Evolutionary conservation across 805 yeast species (phyloP).

Genomic region (Lipomyces kockii): DNA sequence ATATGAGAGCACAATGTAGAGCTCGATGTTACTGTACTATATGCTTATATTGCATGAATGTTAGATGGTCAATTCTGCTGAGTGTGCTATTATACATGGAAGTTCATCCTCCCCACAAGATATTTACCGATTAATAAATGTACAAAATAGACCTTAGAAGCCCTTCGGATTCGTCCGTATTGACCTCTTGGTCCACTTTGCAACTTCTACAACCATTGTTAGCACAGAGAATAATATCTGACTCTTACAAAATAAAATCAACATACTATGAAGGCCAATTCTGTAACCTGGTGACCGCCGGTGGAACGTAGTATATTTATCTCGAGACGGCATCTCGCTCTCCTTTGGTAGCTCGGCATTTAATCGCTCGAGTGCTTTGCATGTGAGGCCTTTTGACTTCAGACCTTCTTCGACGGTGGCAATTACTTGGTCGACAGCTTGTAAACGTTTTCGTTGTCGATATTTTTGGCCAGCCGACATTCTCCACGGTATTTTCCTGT

Average conservation of each 20-base stretch:
- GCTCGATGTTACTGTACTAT: background rate
- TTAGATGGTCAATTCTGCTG: background rate
- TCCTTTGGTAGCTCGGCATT: slow-evolving; percentile 71
- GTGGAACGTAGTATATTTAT: slow-evolving; percentile 87
- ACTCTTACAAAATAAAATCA: background rate
- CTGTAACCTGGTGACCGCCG: slow-evolving; percentile 77
- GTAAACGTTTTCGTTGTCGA: slow-evolving; percentile 83
- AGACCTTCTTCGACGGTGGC: slow-evolving; percentile 63
- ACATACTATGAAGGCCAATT: slow-evolving; percentile 69
- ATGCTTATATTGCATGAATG: background rate
- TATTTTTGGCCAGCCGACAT: slow-evolving; percentile 79
- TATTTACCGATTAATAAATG: background rate
- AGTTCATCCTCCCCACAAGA: background rate
- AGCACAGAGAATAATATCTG: background rate
- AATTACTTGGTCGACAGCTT: slow-evolving; percentile 77
- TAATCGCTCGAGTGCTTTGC: slow-evolving; percentile 23
- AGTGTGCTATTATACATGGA: background rate
- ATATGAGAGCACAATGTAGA: background rate
- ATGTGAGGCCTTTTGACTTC: slow-evolving; percentile 43
- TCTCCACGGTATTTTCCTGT: slow-evolving; percentile 74
- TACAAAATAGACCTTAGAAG: slow-evolving; percentile 14
- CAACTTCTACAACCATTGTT: slow-evolving; percentile 32
- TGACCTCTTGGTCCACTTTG: slow-evolving; percentile 39
- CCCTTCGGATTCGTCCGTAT: slow-evolving; percentile 33
- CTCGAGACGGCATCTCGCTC: slow-evolving; percentile 73